Percentiles rank a stretch among this genome's conserved stretches.
Conservation (phyloP, 2,329 filamentous ascomycete genomes). For the Claviceps sp. region DNA sequence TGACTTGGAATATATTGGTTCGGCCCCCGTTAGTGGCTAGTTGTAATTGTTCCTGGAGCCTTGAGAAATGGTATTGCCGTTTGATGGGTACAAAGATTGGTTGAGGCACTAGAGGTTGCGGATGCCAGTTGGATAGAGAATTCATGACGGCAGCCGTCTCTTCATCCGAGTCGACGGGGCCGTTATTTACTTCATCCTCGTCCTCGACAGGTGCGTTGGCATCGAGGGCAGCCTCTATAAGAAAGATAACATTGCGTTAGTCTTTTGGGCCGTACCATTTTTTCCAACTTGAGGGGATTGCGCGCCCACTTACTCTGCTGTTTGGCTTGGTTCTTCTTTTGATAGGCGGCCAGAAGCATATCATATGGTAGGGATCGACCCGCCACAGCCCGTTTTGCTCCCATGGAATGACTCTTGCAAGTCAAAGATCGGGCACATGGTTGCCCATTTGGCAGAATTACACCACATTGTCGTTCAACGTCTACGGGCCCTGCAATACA, state of each 20-base stretch:
- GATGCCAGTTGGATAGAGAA: constrained; percentile 61
- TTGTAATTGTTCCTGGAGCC: constrained; percentile 52
- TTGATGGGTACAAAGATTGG: constrained; percentile 47
- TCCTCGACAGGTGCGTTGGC: constrained; percentile 85
- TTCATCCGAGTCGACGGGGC: constrained; percentile 85
- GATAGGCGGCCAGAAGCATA: constrained; percentile 76
- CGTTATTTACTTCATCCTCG: constrained; percentile 65
- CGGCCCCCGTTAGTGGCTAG: constrained; percentile 53
- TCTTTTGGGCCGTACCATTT: not conserved
- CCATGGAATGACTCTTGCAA: constrained; percentile 94
- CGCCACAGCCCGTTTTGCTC: constrained; percentile 77
- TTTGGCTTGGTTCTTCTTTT: constrained; percentile 98
- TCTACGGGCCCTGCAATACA: constrained; percentile 58
- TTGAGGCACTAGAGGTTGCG: constrained; percentile 63
- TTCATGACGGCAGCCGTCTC: constrained; percentile 83
- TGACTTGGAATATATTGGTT: constrained; percentile 51
- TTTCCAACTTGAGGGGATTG: not conserved
- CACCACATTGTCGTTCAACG: constrained; percentile 87
- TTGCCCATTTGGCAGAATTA: constrained; percentile 70
- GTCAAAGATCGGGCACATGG: constrained; percentile 81
- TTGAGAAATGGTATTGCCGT: constrained; percentile 47
- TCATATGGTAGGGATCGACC: constrained; percentile 83
- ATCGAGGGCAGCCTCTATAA: constrained; percentile 77
- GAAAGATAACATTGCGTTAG: constrained; percentile 2
- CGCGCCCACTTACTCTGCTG: constrained; percentile 63